phyloP scores from a whole-genome alignment of 2,329 filamentous ascomycete species.

The Colletotrichum tropicale region DNA sequence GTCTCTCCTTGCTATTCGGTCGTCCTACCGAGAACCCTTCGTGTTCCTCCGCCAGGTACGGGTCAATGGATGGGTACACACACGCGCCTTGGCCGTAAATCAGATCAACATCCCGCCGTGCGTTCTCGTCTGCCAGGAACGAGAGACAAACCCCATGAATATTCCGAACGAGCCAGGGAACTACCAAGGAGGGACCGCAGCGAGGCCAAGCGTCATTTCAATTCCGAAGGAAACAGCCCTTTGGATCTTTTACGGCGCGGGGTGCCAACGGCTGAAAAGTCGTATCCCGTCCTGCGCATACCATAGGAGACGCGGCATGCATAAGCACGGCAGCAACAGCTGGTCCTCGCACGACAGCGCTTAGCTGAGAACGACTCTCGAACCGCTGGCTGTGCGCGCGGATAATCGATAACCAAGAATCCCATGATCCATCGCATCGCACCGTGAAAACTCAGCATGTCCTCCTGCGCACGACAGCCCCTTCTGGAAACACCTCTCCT shows the following conservation, averaged over 20 bases:
- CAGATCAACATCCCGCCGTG: background rate
- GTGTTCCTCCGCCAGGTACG: background rate
- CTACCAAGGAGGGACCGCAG: background rate
- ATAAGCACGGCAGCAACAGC: background rate
- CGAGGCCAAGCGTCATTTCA: background rate
- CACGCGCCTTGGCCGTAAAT: background rate
- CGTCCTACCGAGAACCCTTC: background rate
- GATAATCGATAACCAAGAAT: background rate
- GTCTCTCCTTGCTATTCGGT: background rate
- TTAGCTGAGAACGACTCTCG: background rate
- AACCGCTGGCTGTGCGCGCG: background rate
- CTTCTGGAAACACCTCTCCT: background rate
- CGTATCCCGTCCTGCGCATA: background rate
- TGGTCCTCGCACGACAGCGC: conserved; percentile 5
- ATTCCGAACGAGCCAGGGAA: background rate
- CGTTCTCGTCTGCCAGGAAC: background rate
- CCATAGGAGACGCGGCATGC: background rate
- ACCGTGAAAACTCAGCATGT: background rate
- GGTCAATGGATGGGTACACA: background rate
- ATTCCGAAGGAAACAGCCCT: background rate
- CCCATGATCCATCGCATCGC: background rate
- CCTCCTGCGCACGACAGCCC: conserved; percentile 2
- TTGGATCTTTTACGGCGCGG: background rate
- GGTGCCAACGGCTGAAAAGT: background rate
- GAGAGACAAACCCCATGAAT: background rate